Evolutionary conservation across 2,329 filamentous ascomycete species (phyloP), one percentile per base, ranked within the genome.

Genomic region (Diplodia scrobiculata): DNA sequence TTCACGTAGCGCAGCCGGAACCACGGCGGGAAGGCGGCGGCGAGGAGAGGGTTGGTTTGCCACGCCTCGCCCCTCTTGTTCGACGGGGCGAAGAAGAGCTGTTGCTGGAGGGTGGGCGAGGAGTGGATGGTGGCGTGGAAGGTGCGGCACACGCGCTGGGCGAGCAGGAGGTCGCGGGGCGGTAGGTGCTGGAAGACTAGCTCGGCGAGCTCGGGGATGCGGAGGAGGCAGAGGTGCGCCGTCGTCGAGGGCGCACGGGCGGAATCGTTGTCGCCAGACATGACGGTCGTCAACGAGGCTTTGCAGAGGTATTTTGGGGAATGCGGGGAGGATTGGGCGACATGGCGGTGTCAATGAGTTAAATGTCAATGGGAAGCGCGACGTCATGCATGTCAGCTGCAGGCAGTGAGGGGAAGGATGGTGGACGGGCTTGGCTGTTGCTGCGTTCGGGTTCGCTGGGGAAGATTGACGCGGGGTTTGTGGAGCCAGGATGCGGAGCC

Each of bases 161-260:
- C 45, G 48, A 34, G 59, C 29, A 63, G 48, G 17, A 67, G 19
- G 17, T 63, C 59, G 32, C 59, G 55, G 25, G 54, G 47, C 4
- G 58, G 58, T 2, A 67, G 65, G 59, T 67, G 52, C 34, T 48
- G 34, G 27, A 67, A 41, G 65, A 67, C 45, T 7, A 63, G 65
- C 65, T 67, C 65, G 47, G 55, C 45, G 6, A 67, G 50, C 50
- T 67, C 65, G 48, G 48, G 50, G 47, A 53, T 55, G 36, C 34
- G 50, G 58, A 62, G 52, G 34, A 67, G 47, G 48, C 65, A 51
- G 41, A 45, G 41, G 41, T 45, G 41, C 7, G 34, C 34, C 34
- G 19, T 65, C 17, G 48, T 11, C 13, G 29, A 7, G 17, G 48
- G 10, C 38, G 38, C 38, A n/a, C n/a, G 9, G 19, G 47, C 13